Evolutionary conservation across 1,284 basidiomycete genomes (phyloP), one percentile per base, ranked within the genome.

Genomic region (Laetiporus sulphureus): DNA sequence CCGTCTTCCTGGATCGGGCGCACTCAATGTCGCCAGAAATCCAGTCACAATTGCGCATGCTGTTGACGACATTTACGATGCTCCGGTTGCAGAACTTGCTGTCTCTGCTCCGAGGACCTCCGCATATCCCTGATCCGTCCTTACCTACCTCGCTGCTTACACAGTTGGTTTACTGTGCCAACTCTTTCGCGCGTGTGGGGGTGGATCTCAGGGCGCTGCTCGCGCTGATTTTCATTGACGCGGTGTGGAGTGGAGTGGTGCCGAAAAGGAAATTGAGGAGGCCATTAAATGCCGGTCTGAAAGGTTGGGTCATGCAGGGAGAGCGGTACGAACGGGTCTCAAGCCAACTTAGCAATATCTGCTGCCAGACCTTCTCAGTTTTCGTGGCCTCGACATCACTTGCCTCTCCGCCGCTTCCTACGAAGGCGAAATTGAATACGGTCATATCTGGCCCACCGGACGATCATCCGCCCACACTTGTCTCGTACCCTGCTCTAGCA

Each of bases 171-270:
- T 96, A 96, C 63, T 95, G 91, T 59, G 82, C 89, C 4, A 79
- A 83, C n/a, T 91, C 92, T 0, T 94, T 95, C 56, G 75, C 88
- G 0, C 79, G 91, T n/a, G 76, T 91, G n/a, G 92, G 92, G 1
- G 73, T 94, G 46, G 89, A 92, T 55, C 93, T 93, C 62, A 74
- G 79, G 8, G 63, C 70, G 0, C 64, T 83, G 5, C 68, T 92
- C n/a, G 71, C 71, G 0, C 69, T 70, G 4, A 69, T 86, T 0
- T 82, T 91, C 53, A 68, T 72, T 15, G 60, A 68, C 15, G 78
- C 84, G 4, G 77, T 88, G 4, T 57, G 61, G 5, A 54, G 56
- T 53, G 53, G 66, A n/a, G n/a, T n/a, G n/a, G n/a, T 34, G 59
- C 76, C 44, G 50, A 69, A 51, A 55, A 61, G 41, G 64, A 75